Base-by-base conservation (phyloP, 164 flowering plant genomes). In the Berberis thunbergii region DNA sequence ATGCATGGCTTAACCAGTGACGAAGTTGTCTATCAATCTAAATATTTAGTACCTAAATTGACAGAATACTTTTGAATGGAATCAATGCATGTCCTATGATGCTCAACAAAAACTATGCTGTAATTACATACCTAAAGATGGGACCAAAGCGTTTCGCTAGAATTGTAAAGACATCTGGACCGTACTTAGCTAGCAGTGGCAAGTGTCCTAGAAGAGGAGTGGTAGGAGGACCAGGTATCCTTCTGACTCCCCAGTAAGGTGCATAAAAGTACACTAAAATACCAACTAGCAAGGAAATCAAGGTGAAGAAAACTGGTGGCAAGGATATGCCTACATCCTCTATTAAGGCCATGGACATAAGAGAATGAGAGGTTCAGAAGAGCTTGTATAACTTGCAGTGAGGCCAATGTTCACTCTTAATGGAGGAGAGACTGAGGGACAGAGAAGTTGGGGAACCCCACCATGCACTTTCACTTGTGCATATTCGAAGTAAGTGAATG, bases 71-170 rank as follows among this genome's bases (percentile, higher is more conserved):
- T 26, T 26, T 26, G 26, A 26, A 26, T 26, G 26, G 26, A 0
- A 26, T 26, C 26, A 26, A 26, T 26, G 26, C 26, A 26, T 26
- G 26, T 26, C 26, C 26, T 26, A 26, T 26, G 26, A 26, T 26
- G 26, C 26, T 26, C 26, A 26, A 26, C 26, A 26, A 26, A 26
- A 26, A 26, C 26, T 26, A 26, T 26, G 26, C 54, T n/a, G 43
- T 61, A 8, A 7, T 9, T 49, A 62, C 57, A 41, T 49, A 89
- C 96, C 99, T 87, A 84, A 71, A 95, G 57, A 95, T 78, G 45
- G 99, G 96, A 38, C 99, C 99, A 70, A 89, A 85, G 58, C 68
- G 78, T 48, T 83, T 80, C 64, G 93, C 89, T 45, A 95, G 87
- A 59, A 80, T 67, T 4, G 81, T 76, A 72, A 95, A 91, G 3